Evolutionary conservation across 495 filamentous ascomycete species (phyloP), one percentile per base, ranked within the genome.

Genomic region (Daldinia decipiens): DNA sequence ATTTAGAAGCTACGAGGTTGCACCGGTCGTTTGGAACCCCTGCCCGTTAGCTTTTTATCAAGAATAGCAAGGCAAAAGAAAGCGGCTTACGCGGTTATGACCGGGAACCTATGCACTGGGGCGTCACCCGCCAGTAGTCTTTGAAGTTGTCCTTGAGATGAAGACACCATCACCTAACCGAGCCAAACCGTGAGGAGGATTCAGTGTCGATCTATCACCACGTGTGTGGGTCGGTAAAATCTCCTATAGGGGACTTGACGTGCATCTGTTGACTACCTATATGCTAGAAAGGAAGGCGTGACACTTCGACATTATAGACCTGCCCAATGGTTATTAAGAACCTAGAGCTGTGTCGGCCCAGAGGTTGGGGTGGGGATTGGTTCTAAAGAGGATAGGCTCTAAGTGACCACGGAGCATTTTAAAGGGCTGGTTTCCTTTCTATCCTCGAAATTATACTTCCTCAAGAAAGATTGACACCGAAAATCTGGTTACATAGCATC

Each of bases 161-260:
- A 68, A 68, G 56, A 69, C 70, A 73, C 70, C 70, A 68, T 66
- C 66, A 70, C 62, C 62, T 70, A 65, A 39, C 63, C 66, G 71
- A 71, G 59, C 70, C 67, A 67, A 67, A 70, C 66, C 57, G 17
- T 67, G 34, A 62, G 43, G 52, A 71, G 59, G 58, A 55, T 71
- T 65, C 59, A 67, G 61, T 66, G 71, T 68, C 67, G 71, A 74
- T 74, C 67, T 70, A 74, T 74, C 67, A 70, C 67, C 71, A 67
- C 71, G 71, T 74, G 71, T 59, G 71, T 70, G 71, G 67, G 67
- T 71, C 71, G 67, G 59, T 38, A 74, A 67, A 67, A 27, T n/a
- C 19, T 70, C 59, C 55, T 52, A 70, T 70, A 64, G 71, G 70
- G 59, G 56, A 72, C 31, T 64, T 21, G 54, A 55, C 65, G 8